phyloP scores from a whole-genome alignment of 2,329 filamentous ascomycete genomes.

The Paraphaeosphaeria minitans region DNA sequence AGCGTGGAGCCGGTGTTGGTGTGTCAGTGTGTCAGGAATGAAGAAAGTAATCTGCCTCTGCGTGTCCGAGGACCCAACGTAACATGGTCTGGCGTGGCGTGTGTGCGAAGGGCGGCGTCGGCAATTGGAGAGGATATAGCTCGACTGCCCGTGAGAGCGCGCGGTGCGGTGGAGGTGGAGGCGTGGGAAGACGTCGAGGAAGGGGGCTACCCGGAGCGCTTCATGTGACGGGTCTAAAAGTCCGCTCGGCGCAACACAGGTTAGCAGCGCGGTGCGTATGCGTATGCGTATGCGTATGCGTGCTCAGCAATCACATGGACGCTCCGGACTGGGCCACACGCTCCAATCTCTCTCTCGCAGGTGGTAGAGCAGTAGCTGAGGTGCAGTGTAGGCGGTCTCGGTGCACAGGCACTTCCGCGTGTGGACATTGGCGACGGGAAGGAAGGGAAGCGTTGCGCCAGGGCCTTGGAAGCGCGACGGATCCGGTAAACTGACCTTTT shows the following conservation, averaged over 20 bases:
- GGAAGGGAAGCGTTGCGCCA: not conserved
- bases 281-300: not conserved
- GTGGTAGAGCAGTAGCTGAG: not conserved
- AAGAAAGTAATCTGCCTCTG: not conserved
- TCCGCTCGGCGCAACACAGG: not conserved
- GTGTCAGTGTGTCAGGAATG: not conserved
- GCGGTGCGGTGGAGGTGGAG: not conserved
- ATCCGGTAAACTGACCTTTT: no score
- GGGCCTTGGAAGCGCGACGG: not conserved
- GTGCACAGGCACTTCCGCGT: slow-evolving; percentile 4
- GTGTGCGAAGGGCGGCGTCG: not conserved
- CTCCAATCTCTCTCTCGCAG: not conserved
- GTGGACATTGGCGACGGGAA: slow-evolving; percentile 1
- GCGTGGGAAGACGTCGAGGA: slow-evolving; percentile 1
- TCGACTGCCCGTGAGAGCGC: slow-evolving; percentile 5
- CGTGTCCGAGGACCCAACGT: not conserved
- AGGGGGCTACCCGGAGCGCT: not conserved
- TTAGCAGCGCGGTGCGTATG: not conserved
- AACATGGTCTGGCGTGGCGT: slow-evolving; percentile 1
- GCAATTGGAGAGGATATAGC: not conserved
- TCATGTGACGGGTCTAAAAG: slow-evolving; percentile 11
- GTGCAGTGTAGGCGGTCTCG: not conserved
- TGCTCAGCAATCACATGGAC: not conserved
- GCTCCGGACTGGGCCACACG: not conserved
- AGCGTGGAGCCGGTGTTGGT: not conserved